These are phyloP conservation scores for Hymenochaete sp. DNA, from an alignment of 1,284 basidiomycete species.

Conservation along the genomic window DNA sequence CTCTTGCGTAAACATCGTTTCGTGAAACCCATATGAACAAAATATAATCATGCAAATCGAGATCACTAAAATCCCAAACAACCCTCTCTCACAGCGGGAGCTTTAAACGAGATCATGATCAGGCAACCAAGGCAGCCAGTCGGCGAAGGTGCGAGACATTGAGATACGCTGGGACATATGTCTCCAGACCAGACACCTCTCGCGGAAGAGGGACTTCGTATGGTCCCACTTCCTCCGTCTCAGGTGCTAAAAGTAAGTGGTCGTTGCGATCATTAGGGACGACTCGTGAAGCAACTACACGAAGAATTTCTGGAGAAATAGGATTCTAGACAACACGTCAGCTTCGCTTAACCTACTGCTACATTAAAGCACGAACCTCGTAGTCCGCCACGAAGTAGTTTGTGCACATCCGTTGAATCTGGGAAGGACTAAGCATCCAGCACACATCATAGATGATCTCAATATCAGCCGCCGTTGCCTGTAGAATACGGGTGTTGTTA, in stretches of 20 bases:
- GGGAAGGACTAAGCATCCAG: conserved; percentile 99
- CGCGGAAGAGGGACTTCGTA: conserved; percentile 83
- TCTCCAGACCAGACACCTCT: conserved; percentile 82
- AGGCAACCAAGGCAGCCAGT: conserved; percentile 74
- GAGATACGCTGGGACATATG: conserved; percentile 81
- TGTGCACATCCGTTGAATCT: conserved; percentile 97
- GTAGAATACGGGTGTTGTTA: conserved; percentile 13
- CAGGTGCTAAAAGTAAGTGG: conserved; percentile 86
- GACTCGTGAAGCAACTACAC: conserved; percentile 91
- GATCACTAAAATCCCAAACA: too few species aligned
- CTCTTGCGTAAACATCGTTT: too few species aligned
- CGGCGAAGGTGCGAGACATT: conserved; percentile 77
- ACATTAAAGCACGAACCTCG: conserved; percentile 48
- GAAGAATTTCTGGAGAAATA: conserved; percentile 91
- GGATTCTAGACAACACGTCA: conserved; percentile 55
- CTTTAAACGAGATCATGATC: too few species aligned
- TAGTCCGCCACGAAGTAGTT: conserved; percentile 99
- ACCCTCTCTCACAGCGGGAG: too few species aligned
- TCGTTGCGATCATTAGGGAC: conserved; percentile 93
- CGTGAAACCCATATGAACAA: too few species aligned
- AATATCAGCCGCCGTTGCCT: conserved; percentile 89
- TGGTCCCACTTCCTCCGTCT: conserved; percentile 91
- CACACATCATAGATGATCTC: conserved; percentile 99
- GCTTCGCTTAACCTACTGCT: not conserved
- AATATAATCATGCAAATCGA: too few species aligned